Base-by-base conservation (phyloP, 2,329 filamentous ascomycete species). In the Teratosphaeria viscida region DNA sequence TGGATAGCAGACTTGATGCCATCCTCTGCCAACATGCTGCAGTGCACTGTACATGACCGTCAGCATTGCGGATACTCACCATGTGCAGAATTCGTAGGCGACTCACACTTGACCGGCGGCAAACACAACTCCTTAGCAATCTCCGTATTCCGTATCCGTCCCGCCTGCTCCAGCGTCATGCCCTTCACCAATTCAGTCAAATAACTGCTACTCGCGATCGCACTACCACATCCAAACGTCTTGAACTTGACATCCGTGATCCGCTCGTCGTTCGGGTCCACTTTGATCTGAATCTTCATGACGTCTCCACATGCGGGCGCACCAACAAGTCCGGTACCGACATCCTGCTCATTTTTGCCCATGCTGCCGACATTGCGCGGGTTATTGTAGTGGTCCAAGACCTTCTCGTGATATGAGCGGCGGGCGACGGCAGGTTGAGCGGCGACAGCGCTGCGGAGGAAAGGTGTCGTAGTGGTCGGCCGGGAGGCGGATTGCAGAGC, bases 161-260 rank as follows among this genome's bases (percentile, higher is more conserved):
- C 86, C 37, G 95, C 94, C 74, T 99, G 90, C 69, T 99, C 94
- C 66, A 99, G 77, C 14, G 88, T 95, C 92, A 97, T 99, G 62
- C 94, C 94, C 64, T 90, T 85, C 64, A 99, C 92, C 61, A 99
- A 80, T 77, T 96, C 91, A 8, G 94, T 99, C 69, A 99, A 78
- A 74, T 99, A 99, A 72, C 88, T 94, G 61, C 89, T 95, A 64
- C 88, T 92, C 52, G 94, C 94, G 76, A 99, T 99, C 65, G 94
- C 94, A 34, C 87, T 91, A 59, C 92, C 92, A 74, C 92, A 96
- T 57, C 92, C 92, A 72, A 96, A 96, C 0, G 92, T 96, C 85
- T 96, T 96, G 84, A 96, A 96, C 78, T 95, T 94, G 73, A 95
- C 92, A 69, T 96, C 92, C 68, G 86, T 86, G 73, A 96, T 96